Conservation (phyloP, 1,284 basidiomycete genomes). For the Puccinia brachypodii region DNA sequence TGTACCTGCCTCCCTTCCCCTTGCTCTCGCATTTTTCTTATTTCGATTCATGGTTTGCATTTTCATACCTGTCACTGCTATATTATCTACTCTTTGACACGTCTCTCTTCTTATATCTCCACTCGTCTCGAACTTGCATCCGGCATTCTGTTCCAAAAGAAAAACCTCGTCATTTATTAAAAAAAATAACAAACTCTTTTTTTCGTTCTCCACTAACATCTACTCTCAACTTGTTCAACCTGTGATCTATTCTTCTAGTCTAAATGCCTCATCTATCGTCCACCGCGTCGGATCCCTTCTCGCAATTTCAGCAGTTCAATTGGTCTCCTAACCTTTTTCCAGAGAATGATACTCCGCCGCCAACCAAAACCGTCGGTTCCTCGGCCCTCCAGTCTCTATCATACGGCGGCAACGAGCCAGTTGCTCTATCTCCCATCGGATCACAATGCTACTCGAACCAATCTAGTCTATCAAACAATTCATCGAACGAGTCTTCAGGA, state of each 20-base stretch:
- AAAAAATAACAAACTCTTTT: background rate
- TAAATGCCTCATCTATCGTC: slow-evolving; percentile 20
- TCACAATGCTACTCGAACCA: slow-evolving; percentile 25
- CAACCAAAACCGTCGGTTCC: slow-evolving; percentile 24
- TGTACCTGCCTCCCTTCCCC: background rate
- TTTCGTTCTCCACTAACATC: slow-evolving; percentile 2
- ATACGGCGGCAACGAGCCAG: slow-evolving; percentile 2
- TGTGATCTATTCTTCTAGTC: slow-evolving; percentile 1
- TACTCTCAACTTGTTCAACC: background rate
- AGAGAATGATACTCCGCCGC: slow-evolving; percentile 12
- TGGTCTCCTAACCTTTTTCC: slow-evolving; percentile 27
- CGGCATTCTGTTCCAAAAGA: slow-evolving; percentile 5
- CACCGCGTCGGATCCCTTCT: slow-evolving; percentile 21
- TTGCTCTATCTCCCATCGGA: slow-evolving; percentile 25
- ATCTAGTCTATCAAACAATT: slow-evolving; percentile 9
- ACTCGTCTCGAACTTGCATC: background rate
- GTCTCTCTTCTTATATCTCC: background rate
- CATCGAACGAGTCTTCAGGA: background rate
- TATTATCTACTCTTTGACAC: background rate
- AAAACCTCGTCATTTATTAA: background rate
- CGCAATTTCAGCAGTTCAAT: slow-evolving; percentile 37
- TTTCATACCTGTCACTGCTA: background rate
- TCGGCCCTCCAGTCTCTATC: slow-evolving; percentile 27
- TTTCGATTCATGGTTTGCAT: background rate
- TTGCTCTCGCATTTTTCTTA: background rate